phyloP scores from a whole-genome alignment of 495 filamentous ascomycete genomes.

The Hypoxylon lienhwacheense region DNA sequence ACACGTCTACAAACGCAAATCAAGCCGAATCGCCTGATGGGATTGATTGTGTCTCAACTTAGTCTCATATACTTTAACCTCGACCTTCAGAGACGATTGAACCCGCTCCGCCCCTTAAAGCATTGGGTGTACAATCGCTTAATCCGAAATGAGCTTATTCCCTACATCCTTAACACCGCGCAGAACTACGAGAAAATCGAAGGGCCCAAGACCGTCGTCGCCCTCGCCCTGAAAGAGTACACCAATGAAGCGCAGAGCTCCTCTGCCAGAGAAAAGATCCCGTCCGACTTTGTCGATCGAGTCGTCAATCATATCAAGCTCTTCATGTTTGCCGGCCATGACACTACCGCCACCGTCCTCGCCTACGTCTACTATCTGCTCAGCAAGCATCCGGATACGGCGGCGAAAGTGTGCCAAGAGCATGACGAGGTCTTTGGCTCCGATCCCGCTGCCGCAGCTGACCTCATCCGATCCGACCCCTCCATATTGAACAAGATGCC shows the following conservation, averaged over 20 bases:
- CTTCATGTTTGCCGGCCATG: constrained; percentile 52
- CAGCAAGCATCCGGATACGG: constrained; percentile 37
- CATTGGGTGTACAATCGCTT: constrained; percentile 25
- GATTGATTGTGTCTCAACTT: constrained; percentile 28
- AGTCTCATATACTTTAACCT: constrained; percentile 23
- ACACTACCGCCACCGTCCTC: constrained; percentile 48
- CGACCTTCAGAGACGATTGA: constrained; percentile 8
- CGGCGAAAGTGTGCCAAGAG: constrained; percentile 41
- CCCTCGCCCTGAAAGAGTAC: constrained; percentile 32
- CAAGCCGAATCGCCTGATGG: constrained; percentile 20
- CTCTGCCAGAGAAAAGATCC: constrained; percentile 11
- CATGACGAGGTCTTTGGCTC: constrained; percentile 46
- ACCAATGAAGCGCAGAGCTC: constrained; percentile 15
- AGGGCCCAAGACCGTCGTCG: constrained; percentile 30
- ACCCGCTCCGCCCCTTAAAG: constrained; percentile 11
- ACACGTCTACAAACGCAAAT: constrained; percentile 26
- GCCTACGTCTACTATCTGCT: constrained; percentile 47
- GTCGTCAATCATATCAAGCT: constrained; percentile 38
- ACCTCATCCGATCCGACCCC: constrained; percentile 38
- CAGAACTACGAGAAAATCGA: constrained; percentile 29
- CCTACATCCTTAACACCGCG: constrained; percentile 20
- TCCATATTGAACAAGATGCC: constrained; percentile 46
- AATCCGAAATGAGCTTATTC: constrained; percentile 18
- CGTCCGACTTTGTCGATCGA: constrained; percentile 27
- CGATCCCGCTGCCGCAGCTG: constrained; percentile 28